These are phyloP conservation scores for Eremothecium cymbalariae DNA, from an alignment of 1,139 yeast species.

Conservation along the genomic window DNA sequence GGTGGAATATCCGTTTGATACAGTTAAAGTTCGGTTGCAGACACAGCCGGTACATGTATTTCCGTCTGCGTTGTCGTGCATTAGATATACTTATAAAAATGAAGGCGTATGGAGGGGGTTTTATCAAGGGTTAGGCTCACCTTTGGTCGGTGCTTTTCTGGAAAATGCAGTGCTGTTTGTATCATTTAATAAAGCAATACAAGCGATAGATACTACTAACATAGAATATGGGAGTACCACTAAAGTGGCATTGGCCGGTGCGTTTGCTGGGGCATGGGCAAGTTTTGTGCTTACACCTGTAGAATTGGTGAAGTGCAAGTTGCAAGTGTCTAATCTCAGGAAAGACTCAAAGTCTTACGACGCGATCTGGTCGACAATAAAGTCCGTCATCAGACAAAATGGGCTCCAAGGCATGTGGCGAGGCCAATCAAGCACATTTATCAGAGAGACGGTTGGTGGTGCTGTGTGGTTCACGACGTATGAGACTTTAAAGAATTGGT, in stretches of 20 bases:
- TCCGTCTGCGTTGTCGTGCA: conserved; percentile 39
- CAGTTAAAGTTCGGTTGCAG: conserved; percentile 82
- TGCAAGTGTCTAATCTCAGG: conserved; percentile 60
- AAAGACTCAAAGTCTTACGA: conserved; percentile 16
- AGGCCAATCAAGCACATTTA: conserved; percentile 76
- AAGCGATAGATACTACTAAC: conserved; percentile 22
- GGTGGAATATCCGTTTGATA: conserved; percentile 88
- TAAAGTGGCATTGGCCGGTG: conserved; percentile 57
- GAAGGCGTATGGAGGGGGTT: conserved; percentile 62
- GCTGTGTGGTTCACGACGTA: conserved; percentile 93
- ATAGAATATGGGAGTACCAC: conserved; percentile 35
- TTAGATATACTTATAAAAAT: conserved; percentile 46
- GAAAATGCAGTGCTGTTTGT: conserved; percentile 73
- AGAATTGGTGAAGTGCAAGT: conserved; percentile 76
- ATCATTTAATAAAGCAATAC: conserved; percentile 46
- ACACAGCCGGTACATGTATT: conserved; percentile 45
- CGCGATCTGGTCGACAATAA: conserved; percentile 36
- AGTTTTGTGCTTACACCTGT: conserved; percentile 84
- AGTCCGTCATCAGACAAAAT: conserved; percentile 37
- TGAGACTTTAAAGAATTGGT: conserved; percentile 44
- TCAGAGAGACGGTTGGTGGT: conserved; percentile 84
- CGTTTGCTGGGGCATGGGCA: conserved; percentile 73
- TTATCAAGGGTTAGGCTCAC: conserved; percentile 68
- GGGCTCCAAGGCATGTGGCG: conserved; percentile 72
- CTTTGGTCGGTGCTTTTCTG: conserved; percentile 77